Conservation (phyloP, 1,139 yeast genomes). For the Zygosaccharomyces sapae region DNA sequence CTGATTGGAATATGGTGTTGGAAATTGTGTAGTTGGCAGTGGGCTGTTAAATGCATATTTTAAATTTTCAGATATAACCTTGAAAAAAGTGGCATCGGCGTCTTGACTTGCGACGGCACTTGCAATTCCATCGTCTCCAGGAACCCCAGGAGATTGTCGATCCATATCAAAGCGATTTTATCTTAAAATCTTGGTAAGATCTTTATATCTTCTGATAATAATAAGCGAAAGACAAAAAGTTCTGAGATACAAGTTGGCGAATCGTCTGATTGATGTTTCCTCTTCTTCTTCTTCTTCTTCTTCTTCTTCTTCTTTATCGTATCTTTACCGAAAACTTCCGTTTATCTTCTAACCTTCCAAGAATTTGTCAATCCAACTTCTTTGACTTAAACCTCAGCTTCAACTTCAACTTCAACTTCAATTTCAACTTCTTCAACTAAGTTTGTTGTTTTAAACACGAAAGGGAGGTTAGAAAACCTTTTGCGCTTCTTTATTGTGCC, state of each 20-base stretch:
- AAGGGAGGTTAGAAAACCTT: conserved; percentile 2
- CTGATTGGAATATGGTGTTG: conserved; percentile 33
- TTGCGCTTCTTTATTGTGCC: conserved; percentile 4
- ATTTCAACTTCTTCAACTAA: neutral
- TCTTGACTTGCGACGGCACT: conserved; percentile 11
- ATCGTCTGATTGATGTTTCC: neutral
- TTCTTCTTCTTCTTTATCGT: neutral
- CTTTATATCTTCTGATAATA: neutral
- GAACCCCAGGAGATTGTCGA: conserved; percentile 9
- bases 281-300: neutral
- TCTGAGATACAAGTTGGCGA: neutral
- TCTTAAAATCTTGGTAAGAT: neutral
- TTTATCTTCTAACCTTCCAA: neutral
- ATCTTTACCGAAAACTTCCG: neutral
- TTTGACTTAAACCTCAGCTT: neutral
- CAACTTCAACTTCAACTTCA: neutral
- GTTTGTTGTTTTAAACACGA: conserved; percentile 5
- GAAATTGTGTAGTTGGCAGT: conserved; percentile 32
- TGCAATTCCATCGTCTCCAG: conserved; percentile 11
- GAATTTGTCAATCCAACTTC: neutral
- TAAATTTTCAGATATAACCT: conserved; percentile 24
- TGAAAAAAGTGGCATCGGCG: conserved; percentile 26
- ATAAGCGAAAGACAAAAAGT: conserved; percentile 2
- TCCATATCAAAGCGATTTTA: conserved; percentile 5
- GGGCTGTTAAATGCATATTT: conserved; percentile 34